A percentile compares a stretch with the other conserved stretches of the same genome.
Evolutionary conservation across 768 basidiomycete species (phyloP).

Genomic region (Kwoniella botswanensis): DNA sequence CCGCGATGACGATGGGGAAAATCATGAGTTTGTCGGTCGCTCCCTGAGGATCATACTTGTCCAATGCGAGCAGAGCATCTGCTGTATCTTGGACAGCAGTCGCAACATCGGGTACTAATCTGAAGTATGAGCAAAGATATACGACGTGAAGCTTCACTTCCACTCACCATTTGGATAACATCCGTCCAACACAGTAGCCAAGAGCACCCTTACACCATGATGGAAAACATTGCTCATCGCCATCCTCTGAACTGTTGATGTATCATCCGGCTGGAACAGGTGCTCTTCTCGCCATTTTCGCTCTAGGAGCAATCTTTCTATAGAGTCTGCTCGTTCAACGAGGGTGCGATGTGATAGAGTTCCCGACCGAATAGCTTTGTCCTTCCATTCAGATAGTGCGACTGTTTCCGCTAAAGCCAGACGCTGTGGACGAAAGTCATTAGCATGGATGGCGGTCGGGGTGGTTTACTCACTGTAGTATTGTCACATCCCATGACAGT

Average conservation of each 20-base stretch:
- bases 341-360: constrained; percentile 14
- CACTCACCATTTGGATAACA: constrained; percentile 26
- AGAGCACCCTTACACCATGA: constrained; percentile 14
- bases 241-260: background rate
- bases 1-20: constrained; percentile 30
- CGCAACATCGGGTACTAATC: constrained; percentile 26
- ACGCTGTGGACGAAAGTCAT: background rate
- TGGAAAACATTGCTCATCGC: constrained; percentile 27
- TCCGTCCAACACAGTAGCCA: constrained; percentile 27
- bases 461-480: constrained; percentile 20
- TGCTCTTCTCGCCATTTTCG: constrained; percentile 24
- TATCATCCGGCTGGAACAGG: constrained; percentile 3
- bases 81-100: constrained; percentile 22
- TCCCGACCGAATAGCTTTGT: constrained; percentile 3
- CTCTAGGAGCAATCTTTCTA: constrained; percentile 19
- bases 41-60: constrained; percentile 3
- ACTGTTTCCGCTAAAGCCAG: constrained; percentile 27
- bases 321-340: constrained; percentile 14
- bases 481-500: constrained; percentile 30
- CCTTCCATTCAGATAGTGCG: constrained; percentile 31
- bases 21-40: constrained; percentile 20
- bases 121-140: background rate
- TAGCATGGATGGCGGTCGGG: background rate
- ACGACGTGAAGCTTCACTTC: no score
- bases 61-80: constrained; percentile 7